A percentile compares a stretch with the other conserved stretches of the same genome.
phyloP scores from a whole-genome alignment of 2,329 filamentous ascomycete species.

The Aspergillus texensis region DNA sequence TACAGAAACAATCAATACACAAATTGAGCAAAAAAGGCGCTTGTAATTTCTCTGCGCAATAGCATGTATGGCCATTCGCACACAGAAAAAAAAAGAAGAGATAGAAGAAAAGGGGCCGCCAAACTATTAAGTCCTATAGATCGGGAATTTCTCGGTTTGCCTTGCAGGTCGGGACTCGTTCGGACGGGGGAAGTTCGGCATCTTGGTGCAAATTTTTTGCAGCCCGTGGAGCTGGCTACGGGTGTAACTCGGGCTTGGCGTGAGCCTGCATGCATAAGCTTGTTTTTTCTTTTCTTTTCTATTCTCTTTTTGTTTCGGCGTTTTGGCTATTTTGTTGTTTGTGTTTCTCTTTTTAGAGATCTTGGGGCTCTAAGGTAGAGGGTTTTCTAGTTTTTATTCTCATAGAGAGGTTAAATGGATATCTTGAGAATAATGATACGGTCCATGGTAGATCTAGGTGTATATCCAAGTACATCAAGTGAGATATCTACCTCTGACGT shows the following conservation, averaged over 20 bases:
- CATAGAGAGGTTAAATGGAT: neutral
- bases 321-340: neutral
- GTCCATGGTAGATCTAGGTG: neutral
- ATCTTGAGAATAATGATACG: neutral
- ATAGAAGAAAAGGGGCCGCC: neutral
- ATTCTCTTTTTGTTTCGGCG: neutral
- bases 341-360: neutral
- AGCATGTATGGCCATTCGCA: neutral
- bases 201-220: neutral
- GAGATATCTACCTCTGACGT: neutral
- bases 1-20: neutral
- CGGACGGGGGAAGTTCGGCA: conserved; percentile 5
- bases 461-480: neutral
- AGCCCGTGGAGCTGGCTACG: neutral
- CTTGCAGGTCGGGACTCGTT: conserved; percentile 1
- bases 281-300: neutral
- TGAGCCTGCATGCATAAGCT: neutral
- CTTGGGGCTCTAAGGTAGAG: neutral
- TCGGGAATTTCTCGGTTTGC: conserved; percentile 11
- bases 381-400: neutral
- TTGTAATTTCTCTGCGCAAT: neutral
- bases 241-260: neutral
- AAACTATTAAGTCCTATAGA: conserved; percentile 6
- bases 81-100: neutral
- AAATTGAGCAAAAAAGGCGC: neutral